Conservation (phyloP, 2,329 filamentous ascomycete species). For the Scytalidium sp. region DNA sequence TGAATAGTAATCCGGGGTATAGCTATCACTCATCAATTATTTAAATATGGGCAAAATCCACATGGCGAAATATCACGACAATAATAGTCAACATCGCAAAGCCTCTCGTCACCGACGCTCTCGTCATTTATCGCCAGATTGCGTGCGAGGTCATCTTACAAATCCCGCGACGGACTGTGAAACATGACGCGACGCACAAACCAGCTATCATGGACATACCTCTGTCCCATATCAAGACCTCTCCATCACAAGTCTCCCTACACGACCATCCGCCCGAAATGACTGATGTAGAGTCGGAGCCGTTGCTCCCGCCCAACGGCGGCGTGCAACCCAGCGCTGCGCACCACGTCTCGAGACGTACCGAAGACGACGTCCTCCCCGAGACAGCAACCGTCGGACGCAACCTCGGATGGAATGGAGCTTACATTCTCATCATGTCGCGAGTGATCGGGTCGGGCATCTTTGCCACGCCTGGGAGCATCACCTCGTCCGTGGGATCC, state of each 20-base stretch:
- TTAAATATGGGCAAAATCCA: too few relatives aligned
- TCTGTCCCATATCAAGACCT: not conserved
- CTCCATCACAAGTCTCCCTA: not conserved
- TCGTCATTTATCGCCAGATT: not conserved
- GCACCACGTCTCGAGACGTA: not conserved
- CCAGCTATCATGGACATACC: not conserved
- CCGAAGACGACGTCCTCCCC: constrained; percentile 55
- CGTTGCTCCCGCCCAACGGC: not conserved
- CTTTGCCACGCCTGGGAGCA: constrained; percentile 54
- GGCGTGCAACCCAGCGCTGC: not conserved
- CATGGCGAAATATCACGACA: too few relatives aligned
- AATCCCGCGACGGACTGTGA: not conserved
- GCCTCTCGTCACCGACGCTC: too few relatives aligned
- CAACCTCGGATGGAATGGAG: constrained; percentile 20
- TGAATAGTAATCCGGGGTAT: too few relatives aligned
- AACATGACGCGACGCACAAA: not conserved
- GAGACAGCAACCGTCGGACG: constrained; percentile 59
- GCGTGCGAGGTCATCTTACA: not conserved
- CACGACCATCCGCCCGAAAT: not conserved
- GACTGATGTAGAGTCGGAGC: not conserved
- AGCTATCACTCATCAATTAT: too few relatives aligned
- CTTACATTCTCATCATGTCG: constrained; percentile 26
- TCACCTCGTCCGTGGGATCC: constrained; percentile 48
- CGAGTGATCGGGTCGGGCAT: constrained; percentile 24
- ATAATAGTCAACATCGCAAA: too few relatives aligned